A percentile compares a stretch with the other conserved stretches of the same genome.
Evolutionary conservation across 805 yeast species (phyloP).

Genomic region (Priceomyces fermenticarens): DNA sequence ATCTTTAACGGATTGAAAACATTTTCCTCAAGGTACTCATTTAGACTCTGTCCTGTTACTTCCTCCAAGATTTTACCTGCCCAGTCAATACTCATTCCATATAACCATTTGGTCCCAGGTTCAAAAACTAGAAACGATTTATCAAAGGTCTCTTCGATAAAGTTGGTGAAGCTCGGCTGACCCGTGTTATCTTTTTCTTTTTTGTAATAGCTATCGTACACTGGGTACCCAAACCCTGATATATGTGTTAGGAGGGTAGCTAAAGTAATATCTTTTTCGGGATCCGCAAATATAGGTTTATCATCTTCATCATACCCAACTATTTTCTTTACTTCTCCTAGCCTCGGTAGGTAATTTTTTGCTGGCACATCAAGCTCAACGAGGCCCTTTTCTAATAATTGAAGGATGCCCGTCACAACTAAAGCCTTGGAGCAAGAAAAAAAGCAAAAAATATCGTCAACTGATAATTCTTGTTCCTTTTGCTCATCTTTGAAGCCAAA

Average conservation of each 20-base stretch:
- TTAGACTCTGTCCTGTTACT: slow-evolving; percentile 23
- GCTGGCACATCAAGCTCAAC: slow-evolving; percentile 28
- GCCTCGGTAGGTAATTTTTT: slow-evolving; percentile 26
- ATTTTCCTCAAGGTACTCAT: slow-evolving; percentile 21
- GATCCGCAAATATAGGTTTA: slow-evolving; percentile 15
- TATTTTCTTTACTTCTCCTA: slow-evolving; percentile 20
- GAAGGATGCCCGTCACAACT: slow-evolving; percentile 25
- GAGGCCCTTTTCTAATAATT: slow-evolving; percentile 28
- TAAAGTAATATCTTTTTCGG: slow-evolving; percentile 28
- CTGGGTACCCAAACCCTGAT: slow-evolving; percentile 36
- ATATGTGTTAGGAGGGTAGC: slow-evolving; percentile 35
- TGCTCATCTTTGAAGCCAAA: slow-evolving; percentile 7
- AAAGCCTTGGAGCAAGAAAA: slow-evolving; percentile 32
- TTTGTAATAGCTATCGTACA: slow-evolving; percentile 18
- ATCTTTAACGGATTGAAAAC: slow-evolving; percentile 28
- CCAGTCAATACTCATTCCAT: slow-evolving; percentile 36
- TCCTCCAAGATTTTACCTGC: slow-evolving; percentile 29
- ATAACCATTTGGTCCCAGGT: slow-evolving; percentile 35
- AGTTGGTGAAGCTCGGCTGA: slow-evolving; percentile 3
- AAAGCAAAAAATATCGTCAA: slow-evolving; percentile 17
- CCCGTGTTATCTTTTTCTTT: slow-evolving; percentile 6
- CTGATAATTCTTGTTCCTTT: neutral
- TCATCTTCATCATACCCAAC: slow-evolving; percentile 13
- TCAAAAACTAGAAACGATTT: slow-evolving; percentile 26
- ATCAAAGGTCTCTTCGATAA: slow-evolving; percentile 12